Conservation (phyloP, 148 eudicot genomes). For the Amaranthus palmeri region DNA sequence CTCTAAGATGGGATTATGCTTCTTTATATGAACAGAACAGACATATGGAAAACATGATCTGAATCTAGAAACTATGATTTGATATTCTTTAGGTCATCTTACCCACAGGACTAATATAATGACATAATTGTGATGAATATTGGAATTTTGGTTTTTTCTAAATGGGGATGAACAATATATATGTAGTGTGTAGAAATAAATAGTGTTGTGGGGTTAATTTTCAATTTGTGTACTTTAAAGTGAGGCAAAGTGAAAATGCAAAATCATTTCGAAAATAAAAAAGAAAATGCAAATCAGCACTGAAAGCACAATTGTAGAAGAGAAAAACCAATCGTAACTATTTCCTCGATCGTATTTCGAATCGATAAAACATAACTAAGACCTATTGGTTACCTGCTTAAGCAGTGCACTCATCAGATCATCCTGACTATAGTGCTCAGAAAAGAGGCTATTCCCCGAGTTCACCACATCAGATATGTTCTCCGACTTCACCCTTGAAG, state of each 20-base stretch:
- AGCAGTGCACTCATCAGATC: conserved; percentile 75
- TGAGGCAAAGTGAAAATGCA: neutral
- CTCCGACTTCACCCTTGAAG: conserved; percentile 57
- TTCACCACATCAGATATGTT: conserved; percentile 39
- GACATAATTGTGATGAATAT: neutral
- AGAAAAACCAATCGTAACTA: neutral
- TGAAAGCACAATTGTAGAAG: neutral
- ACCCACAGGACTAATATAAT: neutral
- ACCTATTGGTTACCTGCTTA: conserved; percentile 57
- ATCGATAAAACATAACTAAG: conserved; percentile 19
- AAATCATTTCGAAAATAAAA: neutral
- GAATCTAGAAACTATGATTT: no score
- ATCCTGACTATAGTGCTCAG: conserved; percentile 59
- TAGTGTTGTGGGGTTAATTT: no score
- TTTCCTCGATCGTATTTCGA: conserved; percentile 11
- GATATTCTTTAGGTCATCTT: neutral
- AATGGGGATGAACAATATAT: neutral
- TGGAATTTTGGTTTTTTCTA: neutral
- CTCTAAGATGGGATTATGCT: no score
- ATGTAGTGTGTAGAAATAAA: no score
- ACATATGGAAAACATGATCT: no score
- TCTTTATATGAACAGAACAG: no score
- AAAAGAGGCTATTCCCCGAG: conserved; percentile 36
- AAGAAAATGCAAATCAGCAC: neutral
- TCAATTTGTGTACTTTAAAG: no score